These are phyloP conservation scores for Hsuehochloa calcarea DNA, from an alignment of 176 grass and related monocot genomes.

Conservation along the genomic window DNA sequence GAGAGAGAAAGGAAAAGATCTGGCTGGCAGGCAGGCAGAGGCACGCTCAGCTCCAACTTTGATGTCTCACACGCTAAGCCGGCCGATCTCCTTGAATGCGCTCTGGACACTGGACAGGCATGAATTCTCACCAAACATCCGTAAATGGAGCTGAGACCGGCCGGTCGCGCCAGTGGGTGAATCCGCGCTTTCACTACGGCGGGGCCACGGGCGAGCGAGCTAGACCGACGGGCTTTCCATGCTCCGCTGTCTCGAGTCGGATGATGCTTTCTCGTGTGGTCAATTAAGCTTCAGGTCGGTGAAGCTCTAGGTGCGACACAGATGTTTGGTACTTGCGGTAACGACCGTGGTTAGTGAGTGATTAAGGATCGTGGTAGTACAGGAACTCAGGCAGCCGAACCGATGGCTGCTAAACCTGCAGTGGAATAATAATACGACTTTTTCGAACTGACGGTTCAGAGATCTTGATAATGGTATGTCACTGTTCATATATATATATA, in stretches of 20 bases:
- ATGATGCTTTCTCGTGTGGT: background rate
- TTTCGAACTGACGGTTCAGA: too few relatives aligned
- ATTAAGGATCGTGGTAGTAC: background rate
- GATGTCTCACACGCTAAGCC: background rate
- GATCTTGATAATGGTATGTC: too few relatives aligned
- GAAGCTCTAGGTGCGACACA: background rate
- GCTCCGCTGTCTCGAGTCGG: background rate
- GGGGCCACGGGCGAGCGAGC: background rate
- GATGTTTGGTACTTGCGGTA: background rate
- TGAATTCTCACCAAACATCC: slow-evolving; percentile 49
- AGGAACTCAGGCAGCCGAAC: background rate
- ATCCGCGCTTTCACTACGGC: slow-evolving; percentile 28
- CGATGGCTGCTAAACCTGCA: background rate
- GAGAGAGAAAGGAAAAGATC: background rate
- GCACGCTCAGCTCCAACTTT: slow-evolving; percentile 20
- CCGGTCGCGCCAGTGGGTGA: background rate
- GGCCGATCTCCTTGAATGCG: slow-evolving; percentile 38
- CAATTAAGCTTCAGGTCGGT: background rate
- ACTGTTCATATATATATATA: too few relatives aligned
- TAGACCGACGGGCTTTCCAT: background rate
- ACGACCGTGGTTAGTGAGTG: background rate
- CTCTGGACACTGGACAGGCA: slow-evolving; percentile 23
- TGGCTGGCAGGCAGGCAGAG: background rate
- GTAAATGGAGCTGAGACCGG: slow-evolving; percentile 21
- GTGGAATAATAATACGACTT: background rate